phyloP scores from a whole-genome alignment of 2,329 filamentous ascomycete genomes.

The Colletotrichum godetiae region DNA sequence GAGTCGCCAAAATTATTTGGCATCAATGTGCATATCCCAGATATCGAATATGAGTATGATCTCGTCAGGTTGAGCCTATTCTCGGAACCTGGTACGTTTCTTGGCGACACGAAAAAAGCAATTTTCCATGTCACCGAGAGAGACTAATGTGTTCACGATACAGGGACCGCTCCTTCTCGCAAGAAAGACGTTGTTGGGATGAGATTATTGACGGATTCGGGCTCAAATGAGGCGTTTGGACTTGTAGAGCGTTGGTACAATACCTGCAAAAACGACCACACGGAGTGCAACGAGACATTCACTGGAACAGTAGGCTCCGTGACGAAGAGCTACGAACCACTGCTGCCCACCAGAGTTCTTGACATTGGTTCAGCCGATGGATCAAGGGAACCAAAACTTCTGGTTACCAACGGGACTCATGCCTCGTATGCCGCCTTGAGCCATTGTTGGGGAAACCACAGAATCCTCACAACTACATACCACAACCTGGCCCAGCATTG shows the following conservation, averaged over 20 bases:
- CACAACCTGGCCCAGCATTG: not conserved
- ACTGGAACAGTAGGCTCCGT: not conserved
- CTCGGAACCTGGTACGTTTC: not conserved
- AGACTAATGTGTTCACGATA: not conserved
- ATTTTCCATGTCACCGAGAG: not conserved
- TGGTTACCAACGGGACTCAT: not conserved
- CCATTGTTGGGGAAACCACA: slow-evolving; percentile 16
- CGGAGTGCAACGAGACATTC: not conserved
- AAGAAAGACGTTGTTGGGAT: not conserved
- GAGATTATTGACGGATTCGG: not conserved
- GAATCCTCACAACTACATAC: not conserved
- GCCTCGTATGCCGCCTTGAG: slow-evolving; percentile 4
- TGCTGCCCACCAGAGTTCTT: not conserved
- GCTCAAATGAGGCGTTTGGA: not conserved
- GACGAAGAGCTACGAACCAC: not conserved
- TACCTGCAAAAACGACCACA: not conserved
- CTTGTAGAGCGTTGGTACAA: not conserved
- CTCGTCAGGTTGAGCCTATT: not conserved
- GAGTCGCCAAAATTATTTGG: not conserved
- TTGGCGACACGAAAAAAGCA: not conserved
- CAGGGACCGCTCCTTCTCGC: not conserved
- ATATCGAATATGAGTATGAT: not conserved
- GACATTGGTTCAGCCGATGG: not conserved
- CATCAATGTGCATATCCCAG: not conserved
- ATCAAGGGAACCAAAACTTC: not conserved